Percentiles rank a stretch among this genome's conserved stretches.
Conservation (phyloP, 164 flowering plant genomes). For the Kalanchoe fedtschenkoi region DNA sequence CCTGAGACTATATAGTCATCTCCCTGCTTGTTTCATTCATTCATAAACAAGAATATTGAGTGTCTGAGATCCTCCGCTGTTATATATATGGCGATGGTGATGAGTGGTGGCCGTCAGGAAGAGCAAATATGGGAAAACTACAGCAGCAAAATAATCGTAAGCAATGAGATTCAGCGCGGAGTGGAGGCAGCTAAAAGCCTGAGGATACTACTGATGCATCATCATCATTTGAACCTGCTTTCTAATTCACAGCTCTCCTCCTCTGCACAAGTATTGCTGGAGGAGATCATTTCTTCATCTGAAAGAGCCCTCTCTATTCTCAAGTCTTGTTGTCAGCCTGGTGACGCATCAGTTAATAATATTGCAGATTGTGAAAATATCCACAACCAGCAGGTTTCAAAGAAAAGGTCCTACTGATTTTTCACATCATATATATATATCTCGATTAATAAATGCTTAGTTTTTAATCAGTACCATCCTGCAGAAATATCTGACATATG, state of each 20-base stretch:
- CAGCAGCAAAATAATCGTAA: neutral
- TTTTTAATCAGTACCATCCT: neutral
- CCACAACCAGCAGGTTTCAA: neutral
- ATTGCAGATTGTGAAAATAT: neutral
- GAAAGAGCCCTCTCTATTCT: neutral
- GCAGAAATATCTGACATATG: neutral
- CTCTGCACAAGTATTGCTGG: neutral
- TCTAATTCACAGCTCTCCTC: neutral
- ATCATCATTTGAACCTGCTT: neutral
- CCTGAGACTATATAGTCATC: no score
- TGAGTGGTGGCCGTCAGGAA: neutral
- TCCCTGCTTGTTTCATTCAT: no score
- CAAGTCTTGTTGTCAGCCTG: neutral
- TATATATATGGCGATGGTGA: neutral
- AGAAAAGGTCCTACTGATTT: constrained; percentile 3
- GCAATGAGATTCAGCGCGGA: neutral
- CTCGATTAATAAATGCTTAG: no score
- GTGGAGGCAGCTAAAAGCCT: neutral
- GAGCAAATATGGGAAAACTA: no score
- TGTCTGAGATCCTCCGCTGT: neutral
- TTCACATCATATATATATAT: no score
- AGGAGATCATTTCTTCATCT: constrained; percentile 1
- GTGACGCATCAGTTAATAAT: neutral
- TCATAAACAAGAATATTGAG: neutral
- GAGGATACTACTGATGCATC: constrained; percentile 1